These are phyloP conservation scores for Leishmania aethiopica DNA, from an alignment of 208 protist genomes.

Conservation along the genomic window DNA sequence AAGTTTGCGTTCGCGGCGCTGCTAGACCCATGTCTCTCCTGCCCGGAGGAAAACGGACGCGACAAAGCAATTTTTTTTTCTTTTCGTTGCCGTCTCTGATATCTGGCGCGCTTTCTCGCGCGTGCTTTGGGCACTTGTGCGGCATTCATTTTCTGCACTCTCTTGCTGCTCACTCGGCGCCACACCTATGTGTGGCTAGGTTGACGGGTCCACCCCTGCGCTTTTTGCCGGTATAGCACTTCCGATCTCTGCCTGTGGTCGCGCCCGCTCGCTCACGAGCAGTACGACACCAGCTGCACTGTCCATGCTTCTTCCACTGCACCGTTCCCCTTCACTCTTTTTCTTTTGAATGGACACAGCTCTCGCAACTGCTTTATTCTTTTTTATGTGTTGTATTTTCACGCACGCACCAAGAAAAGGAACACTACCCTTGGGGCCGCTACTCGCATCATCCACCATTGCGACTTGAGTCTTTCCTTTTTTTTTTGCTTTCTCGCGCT, in stretches of 20 bases:
- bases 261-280: neutral
- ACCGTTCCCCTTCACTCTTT: neutral
- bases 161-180: neutral
- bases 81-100: neutral
- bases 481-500: neutral
- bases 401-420: conserved; percentile 3
- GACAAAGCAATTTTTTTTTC: neutral
- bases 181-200: neutral
- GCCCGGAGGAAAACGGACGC: neutral
- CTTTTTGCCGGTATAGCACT: neutral
- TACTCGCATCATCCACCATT: neutral
- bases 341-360: neutral
- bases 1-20: neutral
- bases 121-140: neutral
- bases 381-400: neutral
- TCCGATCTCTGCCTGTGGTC: neutral
- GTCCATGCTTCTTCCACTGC: neutral
- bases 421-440: neutral
- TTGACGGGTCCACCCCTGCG: neutral
- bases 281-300: neutral
- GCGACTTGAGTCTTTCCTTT: neutral
- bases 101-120: neutral
- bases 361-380: neutral
- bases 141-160: neutral
- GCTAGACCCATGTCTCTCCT: neutral